Base-by-base conservation (phyloP, 257 asterid genomes). In the Voacanga thouarsii region DNA sequence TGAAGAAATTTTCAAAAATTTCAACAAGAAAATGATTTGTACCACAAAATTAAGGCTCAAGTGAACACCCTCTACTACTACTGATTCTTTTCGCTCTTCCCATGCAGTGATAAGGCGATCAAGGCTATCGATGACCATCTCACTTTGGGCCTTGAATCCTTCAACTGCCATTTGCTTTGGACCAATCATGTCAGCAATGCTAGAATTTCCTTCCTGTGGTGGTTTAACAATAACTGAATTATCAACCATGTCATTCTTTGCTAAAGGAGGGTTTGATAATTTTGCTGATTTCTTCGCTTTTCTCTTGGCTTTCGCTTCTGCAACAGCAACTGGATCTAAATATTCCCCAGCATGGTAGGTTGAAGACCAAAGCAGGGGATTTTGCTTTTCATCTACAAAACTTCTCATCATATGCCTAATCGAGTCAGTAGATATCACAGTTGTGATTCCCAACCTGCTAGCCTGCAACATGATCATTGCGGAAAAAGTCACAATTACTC, bases 331-430 rank as follows among this genome's bases (percentile, higher is more conserved):
- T 7, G 95, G 97, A 85, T 96, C 99, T 78, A 96, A 90, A 86
- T 88, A 79, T 80, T 96, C 99, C 33, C 99, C 98, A 15, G 99
- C 99, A 74, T 93, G 99, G 86, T 96, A 96, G 39, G 99, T 96
- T 75, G 99, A 96, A 74, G 99, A 95, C 99, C 99, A 96, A 64
- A 96, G 98, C 79, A 96, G 74, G 30, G 98, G 99, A 80, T 92
- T 93, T 75, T 96, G 89, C 82, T 89, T 88, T 84, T 96, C 99
- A 77, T 84, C 96, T 44, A 94, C 97, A 84, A 93, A 96, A 83
- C 99, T 96, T 85, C 99, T 86, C 99, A 96, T 93, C 99, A 96
- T 96, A 87, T 96, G 99, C 77, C 99, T 89, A 83, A 96, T 91
- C n/a, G 99, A 96, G 86, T 96, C 99, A 0, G 99, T 96, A 72